A percentile compares a stretch with the other conserved stretches of the same genome.
Conservation (phyloP, 805 yeast species). For the Ogataea populi-albae region DNA sequence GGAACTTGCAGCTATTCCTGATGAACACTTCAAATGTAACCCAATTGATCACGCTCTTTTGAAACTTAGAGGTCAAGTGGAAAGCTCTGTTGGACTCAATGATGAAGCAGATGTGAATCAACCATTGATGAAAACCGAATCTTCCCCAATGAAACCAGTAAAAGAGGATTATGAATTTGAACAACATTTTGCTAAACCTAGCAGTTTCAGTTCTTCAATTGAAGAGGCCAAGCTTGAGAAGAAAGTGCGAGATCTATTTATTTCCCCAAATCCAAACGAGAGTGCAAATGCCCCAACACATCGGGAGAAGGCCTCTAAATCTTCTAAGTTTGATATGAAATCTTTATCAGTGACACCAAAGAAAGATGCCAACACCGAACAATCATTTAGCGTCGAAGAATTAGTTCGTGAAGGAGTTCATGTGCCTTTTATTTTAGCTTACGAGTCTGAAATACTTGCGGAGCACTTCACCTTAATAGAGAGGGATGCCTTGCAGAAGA, state of each 20-base stretch:
- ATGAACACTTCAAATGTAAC: slow-evolving; percentile 63
- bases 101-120: slow-evolving; percentile 15
- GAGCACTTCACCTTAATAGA: slow-evolving; percentile 86
- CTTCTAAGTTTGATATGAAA: slow-evolving; percentile 28
- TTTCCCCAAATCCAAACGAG: slow-evolving; percentile 21
- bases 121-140: too few species aligned
- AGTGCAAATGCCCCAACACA: slow-evolving; percentile 1
- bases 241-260: slow-evolving; percentile 34
- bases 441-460: slow-evolving; percentile 63
- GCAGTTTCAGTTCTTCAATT: slow-evolving; percentile 14
- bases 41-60: slow-evolving; percentile 72
- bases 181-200: too few species aligned
- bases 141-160: too few species aligned
- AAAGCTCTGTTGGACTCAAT: slow-evolving; percentile 24
- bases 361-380: slow-evolving; percentile 11
- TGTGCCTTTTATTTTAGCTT: slow-evolving; percentile 77
- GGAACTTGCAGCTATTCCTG: slow-evolving; percentile 82
- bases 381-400: slow-evolving; percentile 34
- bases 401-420: slow-evolving; percentile 53
- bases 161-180: too few species aligned
- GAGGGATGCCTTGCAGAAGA: slow-evolving; percentile 73
- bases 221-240: slow-evolving; percentile 32
- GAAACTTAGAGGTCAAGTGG: slow-evolving; percentile 69
- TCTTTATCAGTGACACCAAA: slow-evolving; percentile 30
- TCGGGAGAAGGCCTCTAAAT: slow-evolving; percentile 6